Evolutionary conservation across 1,284 basidiomycete species (phyloP), one percentile per base, ranked within the genome.

Genomic region (Serendipita sp.): DNA sequence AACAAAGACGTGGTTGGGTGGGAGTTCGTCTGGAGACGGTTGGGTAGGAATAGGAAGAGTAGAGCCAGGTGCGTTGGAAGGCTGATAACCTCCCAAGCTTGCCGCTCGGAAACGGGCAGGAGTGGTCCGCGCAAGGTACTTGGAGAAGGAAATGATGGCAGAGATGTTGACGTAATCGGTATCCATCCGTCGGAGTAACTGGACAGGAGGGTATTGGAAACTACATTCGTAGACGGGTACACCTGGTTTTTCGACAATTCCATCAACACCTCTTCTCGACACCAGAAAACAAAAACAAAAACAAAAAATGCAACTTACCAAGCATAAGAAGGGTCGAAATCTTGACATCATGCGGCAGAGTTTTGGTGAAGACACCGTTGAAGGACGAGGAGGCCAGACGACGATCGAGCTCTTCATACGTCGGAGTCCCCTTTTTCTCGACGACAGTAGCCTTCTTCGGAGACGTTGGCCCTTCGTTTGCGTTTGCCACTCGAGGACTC

Each of bases 151-250:
- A 8, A 79, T 71, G 65, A 87, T 81, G 32, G 80, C 78, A 41
- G 82, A 77, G 50, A 86, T 74, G 70, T 87, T 85, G 67, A 87
- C 84, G 67, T 83, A 87, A 68, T 85, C 83, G 30, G 84, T 84
- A 72, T 87, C 85, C 61, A 86, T 81, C 63, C 85, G 80, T 67
- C 85, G 81, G 65, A 86, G 72, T 55, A 87, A 73, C 26, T 30
- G 15, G 26, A 58, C 30, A 38, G 76, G 72, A 47, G 75, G 75
- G 12, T 77, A 71, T 49, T 78, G 81, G 5, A 87, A 74, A 62
- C 73, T 75, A 71, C 82, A 84, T 69, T 83, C 83, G 71, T 85
- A 87, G 58, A 87, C 84, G 53, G 82, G 78, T 64, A 87, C 82
- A 66, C 82, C 85, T 87, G 64, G 26, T 26, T 45, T 53, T 61